phyloP scores from a whole-genome alignment of 2,329 filamentous ascomycete species.

The Phaeophleospora eucalypticola region DNA sequence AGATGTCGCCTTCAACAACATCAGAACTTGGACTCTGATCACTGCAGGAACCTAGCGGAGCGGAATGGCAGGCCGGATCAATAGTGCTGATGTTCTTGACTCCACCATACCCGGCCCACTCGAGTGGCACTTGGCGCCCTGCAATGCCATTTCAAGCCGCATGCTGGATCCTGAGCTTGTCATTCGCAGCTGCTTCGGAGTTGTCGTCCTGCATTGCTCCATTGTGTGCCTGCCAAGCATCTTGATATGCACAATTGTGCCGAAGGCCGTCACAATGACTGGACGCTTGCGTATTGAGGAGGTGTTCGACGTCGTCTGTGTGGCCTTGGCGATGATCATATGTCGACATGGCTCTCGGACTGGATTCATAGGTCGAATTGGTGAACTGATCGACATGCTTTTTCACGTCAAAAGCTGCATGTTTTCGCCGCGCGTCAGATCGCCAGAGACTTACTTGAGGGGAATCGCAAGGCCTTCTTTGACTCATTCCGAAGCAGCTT shows the following conservation, averaged over 20 bases:
- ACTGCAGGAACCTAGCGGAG: conserved; percentile 2
- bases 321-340: conserved; percentile 37
- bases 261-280: conserved; percentile 49
- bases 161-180: conserved; percentile 42
- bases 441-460: conserved; percentile 34
- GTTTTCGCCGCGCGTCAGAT: conserved; percentile 54
- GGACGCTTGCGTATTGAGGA: conserved; percentile 27
- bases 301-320: conserved; percentile 58
- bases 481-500: background rate
- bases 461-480: conserved; percentile 48
- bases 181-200: conserved; percentile 27
- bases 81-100: conserved; percentile 5
- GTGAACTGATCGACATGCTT: conserved; percentile 57
- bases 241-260: conserved; percentile 49
- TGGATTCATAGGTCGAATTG: conserved; percentile 52
- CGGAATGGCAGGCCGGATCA: conserved; percentile 4
- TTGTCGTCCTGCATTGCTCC: conserved; percentile 38
- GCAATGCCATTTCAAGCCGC: conserved; percentile 52
- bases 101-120: conserved; percentile 43
- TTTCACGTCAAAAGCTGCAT: too few species aligned
- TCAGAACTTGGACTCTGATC: conserved; percentile 32
- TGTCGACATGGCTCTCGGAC: conserved; percentile 39
- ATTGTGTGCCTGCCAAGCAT: conserved; percentile 36
- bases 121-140: conserved; percentile 52
- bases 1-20: conserved; percentile 54